These are phyloP conservation scores for Linnemannia schmuckeri DNA, from an alignment of 192 early-diverging fungal genomes.

Conservation along the genomic window DNA sequence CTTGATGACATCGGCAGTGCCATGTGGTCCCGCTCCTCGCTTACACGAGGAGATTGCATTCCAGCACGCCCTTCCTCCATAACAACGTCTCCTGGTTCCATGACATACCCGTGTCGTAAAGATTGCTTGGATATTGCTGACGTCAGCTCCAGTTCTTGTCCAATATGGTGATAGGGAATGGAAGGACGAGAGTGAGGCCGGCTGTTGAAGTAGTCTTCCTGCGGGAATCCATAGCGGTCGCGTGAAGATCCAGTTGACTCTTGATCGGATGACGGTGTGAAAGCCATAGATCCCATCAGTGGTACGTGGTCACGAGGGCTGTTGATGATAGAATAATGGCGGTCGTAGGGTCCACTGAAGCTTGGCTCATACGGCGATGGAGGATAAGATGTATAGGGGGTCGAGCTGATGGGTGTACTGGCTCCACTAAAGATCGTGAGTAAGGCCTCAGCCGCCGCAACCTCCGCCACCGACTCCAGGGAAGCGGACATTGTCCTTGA, in stretches of 20 bases:
- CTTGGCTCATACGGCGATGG: constrained; percentile 43
- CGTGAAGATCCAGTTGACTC: background rate
- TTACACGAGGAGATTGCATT: background rate
- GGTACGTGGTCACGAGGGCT: constrained; percentile 21
- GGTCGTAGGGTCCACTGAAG: constrained; percentile 10
- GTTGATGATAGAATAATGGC: constrained; percentile 11
- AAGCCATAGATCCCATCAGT: constrained; percentile 29
- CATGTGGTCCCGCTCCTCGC: background rate
- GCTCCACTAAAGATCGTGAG: constrained; percentile 50
- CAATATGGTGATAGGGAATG: constrained; percentile 34
- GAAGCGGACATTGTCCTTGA: constrained; percentile 37
- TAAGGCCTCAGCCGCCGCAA: constrained; percentile 50
- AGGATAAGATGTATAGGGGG: constrained; percentile 44
- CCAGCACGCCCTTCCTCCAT: constrained; percentile 4
- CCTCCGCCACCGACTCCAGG: constrained; percentile 46
- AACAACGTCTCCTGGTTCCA: background rate
- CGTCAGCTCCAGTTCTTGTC: constrained; percentile 12
- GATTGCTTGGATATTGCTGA: background rate
- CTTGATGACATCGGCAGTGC: background rate
- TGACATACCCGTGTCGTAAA: background rate
- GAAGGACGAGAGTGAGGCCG: constrained; percentile 8
- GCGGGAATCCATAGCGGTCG: background rate
- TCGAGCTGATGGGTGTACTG: constrained; percentile 26
- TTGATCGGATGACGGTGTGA: constrained; percentile 17
- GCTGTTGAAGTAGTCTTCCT: constrained; percentile 42